phyloP scores from a whole-genome alignment of 192 early-diverging fungal genomes.

The Gaertneriomyces sp. region DNA sequence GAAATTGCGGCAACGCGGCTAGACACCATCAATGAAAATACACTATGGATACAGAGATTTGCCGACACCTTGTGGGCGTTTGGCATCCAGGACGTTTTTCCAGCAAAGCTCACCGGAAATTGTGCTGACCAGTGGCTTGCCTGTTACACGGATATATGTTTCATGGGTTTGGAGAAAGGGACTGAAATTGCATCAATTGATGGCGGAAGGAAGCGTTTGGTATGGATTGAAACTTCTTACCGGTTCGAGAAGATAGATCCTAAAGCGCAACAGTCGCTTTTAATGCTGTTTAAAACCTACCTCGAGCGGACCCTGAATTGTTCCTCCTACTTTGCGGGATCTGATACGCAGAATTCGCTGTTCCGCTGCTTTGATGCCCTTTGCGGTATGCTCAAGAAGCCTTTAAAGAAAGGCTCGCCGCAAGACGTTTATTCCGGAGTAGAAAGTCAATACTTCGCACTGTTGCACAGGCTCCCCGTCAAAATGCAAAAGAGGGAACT shows the following conservation, averaged over 20 bases:
- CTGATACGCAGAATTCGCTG: background rate
- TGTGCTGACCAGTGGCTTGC: background rate
- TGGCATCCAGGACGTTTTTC: background rate
- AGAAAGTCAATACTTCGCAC: background rate
- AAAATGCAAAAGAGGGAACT: background rate
- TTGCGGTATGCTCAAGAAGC: background rate
- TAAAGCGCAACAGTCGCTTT: background rate
- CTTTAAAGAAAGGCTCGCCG: no score
- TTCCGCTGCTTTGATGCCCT: background rate
- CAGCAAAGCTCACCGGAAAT: background rate
- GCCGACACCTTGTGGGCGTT: background rate
- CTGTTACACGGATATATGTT: background rate
- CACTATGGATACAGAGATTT: background rate
- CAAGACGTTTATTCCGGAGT: no score
- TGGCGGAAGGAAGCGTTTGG: background rate
- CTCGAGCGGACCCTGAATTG: background rate
- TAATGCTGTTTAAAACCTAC: background rate
- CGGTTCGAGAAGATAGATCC: background rate
- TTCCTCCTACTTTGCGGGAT: background rate
- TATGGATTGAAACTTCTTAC: background rate
- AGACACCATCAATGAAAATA: background rate
- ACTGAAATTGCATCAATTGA: background rate
- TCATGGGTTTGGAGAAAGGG: background rate
- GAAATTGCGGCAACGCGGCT: constrained; percentile 1
- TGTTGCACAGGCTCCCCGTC: background rate